Evolutionary conservation across 202 grass and related monocot genomes (phyloP), one percentile per base, ranked within the genome.

Genomic region (Schoenoplectus triqueter): DNA sequence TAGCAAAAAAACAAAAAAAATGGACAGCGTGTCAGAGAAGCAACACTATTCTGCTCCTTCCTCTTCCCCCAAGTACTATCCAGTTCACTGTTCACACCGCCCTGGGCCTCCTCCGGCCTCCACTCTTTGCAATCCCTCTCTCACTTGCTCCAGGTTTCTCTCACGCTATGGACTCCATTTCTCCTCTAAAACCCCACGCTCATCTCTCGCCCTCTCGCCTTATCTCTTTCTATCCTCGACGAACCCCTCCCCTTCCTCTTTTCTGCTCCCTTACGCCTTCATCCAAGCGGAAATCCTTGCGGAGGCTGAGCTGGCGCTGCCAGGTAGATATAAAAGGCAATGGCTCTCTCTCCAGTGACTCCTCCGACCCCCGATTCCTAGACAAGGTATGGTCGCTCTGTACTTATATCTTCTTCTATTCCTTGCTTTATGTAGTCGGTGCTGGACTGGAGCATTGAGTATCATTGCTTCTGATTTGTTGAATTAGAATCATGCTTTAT

Each of bases 321-420:
- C 88, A 92, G 92, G 84, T 90, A 71, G 81, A 92, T 76, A 84
- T 83, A 13, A 87, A 87, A 63, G 88, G 70, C 15, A 94, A 94
- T 83, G 90, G 85, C 51, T 90, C 88, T 63, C 86, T 94, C 66
- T 87, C 86, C 40, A 82, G 90, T 10, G 90, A 90, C 88, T 88
- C 84, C 8, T 88, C 86, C 2, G 87, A 89, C 83, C 83, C 85
- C 82, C 87, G 89, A 2, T 40, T 86, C 40, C 20, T 87, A 5
- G 92, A 92, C 61, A 88, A 88, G 52, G 92, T 94, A 85, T 84
- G 87, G 39, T 50, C 10, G 11, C 13, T 52, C 10, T 22, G 11
- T 48, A 7, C 22, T 20, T 67, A 49, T 5, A 0, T 48, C 1
- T 54, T 19, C 51, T 50, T 64, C 18, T 81, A 39, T 15, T 46